These are phyloP conservation scores for Diaporthe citrichinensis DNA, from an alignment of 2,329 filamentous ascomycete genomes.

Conservation along the genomic window DNA sequence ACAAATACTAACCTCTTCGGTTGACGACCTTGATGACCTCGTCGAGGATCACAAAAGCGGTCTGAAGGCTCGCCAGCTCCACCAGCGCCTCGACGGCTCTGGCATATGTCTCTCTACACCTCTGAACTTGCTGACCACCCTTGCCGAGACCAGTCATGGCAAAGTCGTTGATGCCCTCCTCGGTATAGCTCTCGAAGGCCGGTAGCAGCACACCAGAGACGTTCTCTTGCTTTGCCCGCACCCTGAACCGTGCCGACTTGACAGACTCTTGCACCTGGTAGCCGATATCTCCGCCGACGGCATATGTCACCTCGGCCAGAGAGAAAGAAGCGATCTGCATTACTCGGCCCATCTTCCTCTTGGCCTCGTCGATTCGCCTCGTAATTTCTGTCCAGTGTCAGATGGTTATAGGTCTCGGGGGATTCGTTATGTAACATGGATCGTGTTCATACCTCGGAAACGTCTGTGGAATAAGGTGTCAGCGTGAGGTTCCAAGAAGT, in stretches of 20 bases:
- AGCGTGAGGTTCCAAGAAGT: background rate
- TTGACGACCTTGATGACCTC: slow-evolving; percentile 99
- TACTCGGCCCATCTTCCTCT: slow-evolving; percentile 98
- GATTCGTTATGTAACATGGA: background rate
- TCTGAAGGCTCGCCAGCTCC: slow-evolving; percentile 95
- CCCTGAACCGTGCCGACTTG: slow-evolving; percentile 90
- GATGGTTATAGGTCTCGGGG: background rate
- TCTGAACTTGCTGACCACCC: slow-evolving; percentile 96
- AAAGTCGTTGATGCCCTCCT: slow-evolving; percentile 95
- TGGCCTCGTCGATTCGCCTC: slow-evolving; percentile 96
- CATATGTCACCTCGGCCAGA: slow-evolving; percentile 96
- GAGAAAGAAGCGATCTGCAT: slow-evolving; percentile 99
- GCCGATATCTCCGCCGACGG: slow-evolving; percentile 93
- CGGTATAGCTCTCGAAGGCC: slow-evolving; percentile 90
- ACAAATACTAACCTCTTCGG: slow-evolving; percentile 77
- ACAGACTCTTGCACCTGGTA: slow-evolving; percentile 98
- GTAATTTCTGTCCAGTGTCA: slow-evolving; percentile 80
- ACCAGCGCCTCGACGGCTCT: slow-evolving; percentile 96
- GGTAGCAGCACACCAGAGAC: slow-evolving; percentile 96
- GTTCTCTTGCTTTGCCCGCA: slow-evolving; percentile 97
- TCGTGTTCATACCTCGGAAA: slow-evolving; percentile 79
- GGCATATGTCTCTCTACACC: slow-evolving; percentile 95
- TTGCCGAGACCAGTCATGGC: slow-evolving; percentile 95
- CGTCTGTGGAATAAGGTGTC: slow-evolving; percentile 67
- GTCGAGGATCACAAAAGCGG: slow-evolving; percentile 96